A percentile compares a stretch with the other conserved stretches of the same genome.
phyloP scores from a whole-genome alignment of 805 yeast genomes.

The Starmerella stigmatis region DNA sequence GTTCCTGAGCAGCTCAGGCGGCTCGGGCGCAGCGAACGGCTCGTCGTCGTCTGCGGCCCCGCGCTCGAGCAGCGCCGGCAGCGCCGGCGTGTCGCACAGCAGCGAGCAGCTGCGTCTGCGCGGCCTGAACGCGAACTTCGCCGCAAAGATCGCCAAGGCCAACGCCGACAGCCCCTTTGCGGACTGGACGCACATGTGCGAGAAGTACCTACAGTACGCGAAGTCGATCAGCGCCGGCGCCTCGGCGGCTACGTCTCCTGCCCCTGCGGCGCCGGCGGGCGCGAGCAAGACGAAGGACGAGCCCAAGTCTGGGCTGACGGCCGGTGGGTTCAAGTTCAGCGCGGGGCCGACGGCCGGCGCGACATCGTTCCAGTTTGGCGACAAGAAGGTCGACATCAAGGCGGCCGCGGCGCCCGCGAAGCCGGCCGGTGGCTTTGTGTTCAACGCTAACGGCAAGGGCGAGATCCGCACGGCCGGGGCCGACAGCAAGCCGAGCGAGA shows the following conservation, averaged over 20 bases:
- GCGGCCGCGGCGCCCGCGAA: slow-evolving; percentile 2
- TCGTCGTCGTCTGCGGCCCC: neutral
- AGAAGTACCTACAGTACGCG: slow-evolving; percentile 21
- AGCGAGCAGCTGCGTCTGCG: slow-evolving; percentile 9
- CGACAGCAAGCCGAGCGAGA: neutral
- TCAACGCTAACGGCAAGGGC: slow-evolving; percentile 18
- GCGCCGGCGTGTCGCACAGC: neutral
- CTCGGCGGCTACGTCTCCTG: neutral
- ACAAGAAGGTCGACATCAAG: slow-evolving; percentile 17
- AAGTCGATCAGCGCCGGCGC: slow-evolving; percentile 1
- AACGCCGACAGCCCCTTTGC: slow-evolving; percentile 13
- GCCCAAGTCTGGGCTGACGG: slow-evolving; percentile 11
- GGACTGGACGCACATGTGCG: slow-evolving; percentile 21
- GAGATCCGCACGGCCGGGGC: slow-evolving; percentile 36
- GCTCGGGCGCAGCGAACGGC: slow-evolving; percentile 22
- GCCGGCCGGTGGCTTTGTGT: slow-evolving; percentile 19
- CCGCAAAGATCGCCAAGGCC: slow-evolving; percentile 16
- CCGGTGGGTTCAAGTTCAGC: slow-evolving; percentile 21
- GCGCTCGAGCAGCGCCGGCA: neutral
- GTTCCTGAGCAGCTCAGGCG: neutral
- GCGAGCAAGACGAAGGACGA: neutral
- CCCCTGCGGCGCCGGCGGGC: neutral
- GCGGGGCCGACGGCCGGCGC: slow-evolving; percentile 7
- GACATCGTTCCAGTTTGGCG: slow-evolving; percentile 21
- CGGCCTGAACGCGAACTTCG: slow-evolving; percentile 22